Conservation (phyloP, 2,329 filamentous ascomycete species). For the Beauveria asiatica region DNA sequence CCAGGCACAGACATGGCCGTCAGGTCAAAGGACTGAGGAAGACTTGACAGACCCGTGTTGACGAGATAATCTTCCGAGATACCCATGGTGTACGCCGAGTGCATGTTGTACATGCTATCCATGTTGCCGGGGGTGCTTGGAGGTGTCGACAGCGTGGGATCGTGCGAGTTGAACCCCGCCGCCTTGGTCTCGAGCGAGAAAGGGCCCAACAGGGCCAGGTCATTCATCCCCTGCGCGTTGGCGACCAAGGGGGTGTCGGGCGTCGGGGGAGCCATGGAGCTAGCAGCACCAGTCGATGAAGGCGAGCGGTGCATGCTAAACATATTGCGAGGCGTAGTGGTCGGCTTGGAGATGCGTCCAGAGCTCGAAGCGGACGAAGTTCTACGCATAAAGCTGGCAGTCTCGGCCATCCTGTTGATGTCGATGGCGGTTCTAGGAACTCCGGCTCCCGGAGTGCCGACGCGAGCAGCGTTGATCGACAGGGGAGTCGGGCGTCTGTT, state of each 20-base stretch:
- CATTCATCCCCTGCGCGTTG: slow-evolving; percentile 28
- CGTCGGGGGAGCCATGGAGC: slow-evolving; percentile 38
- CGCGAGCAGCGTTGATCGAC: slow-evolving; percentile 37
- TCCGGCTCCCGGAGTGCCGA: slow-evolving; percentile 26
- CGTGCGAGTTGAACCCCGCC: slow-evolving; percentile 24
- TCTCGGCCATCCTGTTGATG: slow-evolving; percentile 34
- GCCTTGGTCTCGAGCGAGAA: slow-evolving; percentile 24
- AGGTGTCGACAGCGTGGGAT: slow-evolving; percentile 43
- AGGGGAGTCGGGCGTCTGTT: slow-evolving; percentile 37
- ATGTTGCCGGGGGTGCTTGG: slow-evolving; percentile 44
- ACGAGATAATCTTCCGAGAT: slow-evolving; percentile 40
- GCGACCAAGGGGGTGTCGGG: slow-evolving; percentile 39
- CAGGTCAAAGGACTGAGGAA: slow-evolving; percentile 40
- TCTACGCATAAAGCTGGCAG: slow-evolving; percentile 42
- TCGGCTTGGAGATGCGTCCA: slow-evolving; percentile 25
- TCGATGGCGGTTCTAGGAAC: slow-evolving; percentile 41
- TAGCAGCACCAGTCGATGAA: slow-evolving; percentile 27
- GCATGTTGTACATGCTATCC: slow-evolving; percentile 31
- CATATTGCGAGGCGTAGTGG: slow-evolving; percentile 27
- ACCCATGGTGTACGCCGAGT: slow-evolving; percentile 30
- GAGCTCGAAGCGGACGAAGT: slow-evolving; percentile 43
- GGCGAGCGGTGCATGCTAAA: slow-evolving; percentile 37
- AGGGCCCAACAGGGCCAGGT: slow-evolving; percentile 29
- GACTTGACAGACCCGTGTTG: slow-evolving; percentile 37
- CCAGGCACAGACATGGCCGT: slow-evolving; percentile 27